Base-by-base conservation (phyloP, 805 yeast species). In the Brettanomyces custersianus region DNA sequence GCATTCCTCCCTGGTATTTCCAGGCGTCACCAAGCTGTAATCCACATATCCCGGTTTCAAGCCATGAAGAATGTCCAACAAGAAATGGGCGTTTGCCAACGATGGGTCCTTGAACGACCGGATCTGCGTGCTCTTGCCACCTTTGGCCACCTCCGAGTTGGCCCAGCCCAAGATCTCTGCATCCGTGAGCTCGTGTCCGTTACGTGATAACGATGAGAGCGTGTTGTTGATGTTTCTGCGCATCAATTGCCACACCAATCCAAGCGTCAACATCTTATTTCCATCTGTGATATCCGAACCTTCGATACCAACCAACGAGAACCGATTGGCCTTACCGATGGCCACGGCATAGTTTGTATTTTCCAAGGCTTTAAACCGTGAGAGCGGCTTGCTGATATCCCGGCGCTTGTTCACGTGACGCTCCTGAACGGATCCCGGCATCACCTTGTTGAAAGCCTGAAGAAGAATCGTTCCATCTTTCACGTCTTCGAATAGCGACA, bases 291-390 rank as follows among this genome's bases (percentile, higher is more conserved):
- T 90, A 62, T 92, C 98, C 3, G 96, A 85, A 36, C 98, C 98
- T 58, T 92, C 97, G 44, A 92, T 92, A 46, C 98, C 98, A 34
- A 92, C 98, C 39, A 92, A 70, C 2, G 97, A 90, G 60, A 92
- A 92, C 36, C 80, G 77, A 57, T 85, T 84, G 25, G 86, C 83
- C 60, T 88, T 88, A 49, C 98, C 98, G 35, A 94, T 72, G 48
- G 85, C 95, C 29, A 92, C 97, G n/a, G 94, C 95, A 54, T 92
- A 92, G 60, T 92, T 92, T n/a, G 95, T 86, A 60, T 92, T 92
- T 62, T 92, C 98, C 40, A 92, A 72, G 1, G 96, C 96, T 63
- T 90, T 92, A 67, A 92, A 92, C 47, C 96, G 76, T 29, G 86
- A 74, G 45, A 92, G 49, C 53, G 87, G 96, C 9, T 62, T 61